Percentiles rank a stretch among this genome's conserved stretches.
phyloP scores from a whole-genome alignment of 2,329 filamentous ascomycete genomes.

The Xylaria sp. region DNA sequence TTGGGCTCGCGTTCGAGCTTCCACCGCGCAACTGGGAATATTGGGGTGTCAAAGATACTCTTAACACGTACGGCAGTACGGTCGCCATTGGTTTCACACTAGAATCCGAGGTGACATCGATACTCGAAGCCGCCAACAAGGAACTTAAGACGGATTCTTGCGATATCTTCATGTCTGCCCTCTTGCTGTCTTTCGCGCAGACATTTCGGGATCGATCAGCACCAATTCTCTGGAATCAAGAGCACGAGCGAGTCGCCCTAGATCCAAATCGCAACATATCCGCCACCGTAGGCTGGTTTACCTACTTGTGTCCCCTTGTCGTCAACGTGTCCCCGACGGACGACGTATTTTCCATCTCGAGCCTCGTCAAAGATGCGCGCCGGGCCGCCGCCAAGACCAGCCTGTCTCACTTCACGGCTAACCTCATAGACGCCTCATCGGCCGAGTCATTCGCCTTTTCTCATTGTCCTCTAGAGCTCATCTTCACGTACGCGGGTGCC shows the following conservation, averaged over 20 bases:
- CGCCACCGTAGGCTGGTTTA: conserved; percentile 66
- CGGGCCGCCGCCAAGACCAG: conserved; percentile 52
- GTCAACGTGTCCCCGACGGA: conserved; percentile 50
- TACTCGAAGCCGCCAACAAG: conserved; percentile 51
- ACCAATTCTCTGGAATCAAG: conserved; percentile 61
- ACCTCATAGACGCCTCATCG: conserved; percentile 34
- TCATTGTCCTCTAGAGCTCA: conserved; percentile 60
- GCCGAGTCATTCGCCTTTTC: conserved; percentile 45
- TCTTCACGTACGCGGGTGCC: conserved; percentile 62
- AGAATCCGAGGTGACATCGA: conserved; percentile 48
- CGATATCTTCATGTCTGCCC: conserved; percentile 59
- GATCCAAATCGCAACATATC: conserved; percentile 56
- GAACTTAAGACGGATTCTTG: conserved; percentile 58
- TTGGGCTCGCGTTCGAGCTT: conserved; percentile 47
- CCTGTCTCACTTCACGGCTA: conserved; percentile 55
- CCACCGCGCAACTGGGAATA: conserved; percentile 50
- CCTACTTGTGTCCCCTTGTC: conserved; percentile 58
- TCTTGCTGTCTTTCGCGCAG: conserved; percentile 61
- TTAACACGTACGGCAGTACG: conserved; percentile 54
- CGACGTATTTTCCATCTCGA: conserved; percentile 57
- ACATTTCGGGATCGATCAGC: conserved; percentile 57
- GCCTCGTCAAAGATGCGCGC: conserved; percentile 59
- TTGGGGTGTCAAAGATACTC: conserved; percentile 51
- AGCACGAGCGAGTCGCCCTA: conserved; percentile 54
- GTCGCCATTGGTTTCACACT: conserved; percentile 50